phyloP scores from a whole-genome alignment of 1,284 basidiomycete genomes.

The Cerrena zonata region DNA sequence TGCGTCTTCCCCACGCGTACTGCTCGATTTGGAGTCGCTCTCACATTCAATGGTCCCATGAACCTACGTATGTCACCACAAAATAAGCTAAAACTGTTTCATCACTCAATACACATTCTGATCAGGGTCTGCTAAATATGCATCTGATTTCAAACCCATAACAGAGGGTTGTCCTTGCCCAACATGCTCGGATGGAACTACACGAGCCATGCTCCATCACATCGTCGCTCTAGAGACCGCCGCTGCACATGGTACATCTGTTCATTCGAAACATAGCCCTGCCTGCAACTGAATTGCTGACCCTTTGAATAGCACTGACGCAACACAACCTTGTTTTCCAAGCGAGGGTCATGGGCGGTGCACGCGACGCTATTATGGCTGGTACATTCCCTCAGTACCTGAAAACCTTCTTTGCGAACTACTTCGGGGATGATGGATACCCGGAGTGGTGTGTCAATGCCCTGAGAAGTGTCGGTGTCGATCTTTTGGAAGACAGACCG shows the following conservation, averaged over 20 bases:
- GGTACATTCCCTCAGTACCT: slow-evolving; percentile 74
- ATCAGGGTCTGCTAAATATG: slow-evolving; percentile 62
- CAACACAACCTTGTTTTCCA: slow-evolving; percentile 79
- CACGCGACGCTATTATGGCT: slow-evolving; percentile 69
- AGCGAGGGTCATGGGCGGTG: slow-evolving; percentile 74
- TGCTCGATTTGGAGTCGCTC: slow-evolving; percentile 79
- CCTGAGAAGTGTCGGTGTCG: slow-evolving; percentile 67
- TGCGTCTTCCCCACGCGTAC: slow-evolving; percentile 86
- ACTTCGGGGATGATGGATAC: slow-evolving; percentile 65
- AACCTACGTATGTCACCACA: slow-evolving; percentile 57
- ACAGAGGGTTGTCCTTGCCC: slow-evolving; percentile 75
- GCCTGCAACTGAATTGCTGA: slow-evolving; percentile 7
- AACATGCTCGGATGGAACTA: slow-evolving; percentile 60
- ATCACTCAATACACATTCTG: not conserved
- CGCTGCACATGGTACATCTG: slow-evolving; percentile 64
- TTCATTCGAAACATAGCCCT: slow-evolving; percentile 12
- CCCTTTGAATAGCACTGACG: slow-evolving; percentile 51
- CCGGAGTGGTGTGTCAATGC: slow-evolving; percentile 82
- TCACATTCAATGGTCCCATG: slow-evolving; percentile 72
- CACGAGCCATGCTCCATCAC: slow-evolving; percentile 69
- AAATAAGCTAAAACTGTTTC: not conserved
- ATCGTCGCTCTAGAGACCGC: slow-evolving; percentile 71
- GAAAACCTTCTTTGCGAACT: slow-evolving; percentile 63
- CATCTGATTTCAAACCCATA: slow-evolving; percentile 62
- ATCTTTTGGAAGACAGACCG: slow-evolving; percentile 52